These are phyloP conservation scores for Aquilaria agallochum DNA, from an alignment of 441 rosid genomes.

Conservation along the genomic window DNA sequence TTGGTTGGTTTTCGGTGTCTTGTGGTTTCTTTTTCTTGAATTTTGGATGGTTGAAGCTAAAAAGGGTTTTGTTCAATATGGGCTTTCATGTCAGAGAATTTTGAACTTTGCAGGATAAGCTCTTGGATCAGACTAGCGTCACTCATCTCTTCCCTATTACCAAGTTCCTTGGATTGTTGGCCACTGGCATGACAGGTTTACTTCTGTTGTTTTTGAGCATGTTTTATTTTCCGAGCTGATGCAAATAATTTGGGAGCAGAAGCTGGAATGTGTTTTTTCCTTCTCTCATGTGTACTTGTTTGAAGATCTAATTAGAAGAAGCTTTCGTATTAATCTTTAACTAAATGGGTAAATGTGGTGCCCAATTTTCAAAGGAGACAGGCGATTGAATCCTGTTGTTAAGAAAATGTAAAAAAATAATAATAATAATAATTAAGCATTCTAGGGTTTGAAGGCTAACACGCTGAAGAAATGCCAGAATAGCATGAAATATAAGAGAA, in stretches of 20 bases:
- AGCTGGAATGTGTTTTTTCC: neutral
- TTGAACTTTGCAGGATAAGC: conserved; percentile 71
- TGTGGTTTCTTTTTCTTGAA: neutral
- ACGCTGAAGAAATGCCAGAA: too few species aligned
- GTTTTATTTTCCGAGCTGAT: neutral
- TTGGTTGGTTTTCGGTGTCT: neutral
- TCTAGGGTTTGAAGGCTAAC: too few species aligned
- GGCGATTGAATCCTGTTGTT: too few species aligned
- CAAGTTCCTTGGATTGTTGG: conserved; percentile 81
- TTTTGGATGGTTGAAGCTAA: neutral
- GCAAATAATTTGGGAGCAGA: neutral
- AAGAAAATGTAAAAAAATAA: neutral
- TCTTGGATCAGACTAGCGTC: conserved; percentile 90
- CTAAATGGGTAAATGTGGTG: too few species aligned
- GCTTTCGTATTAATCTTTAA: too few species aligned
- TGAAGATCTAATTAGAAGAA: neutral
- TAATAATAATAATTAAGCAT: neutral
- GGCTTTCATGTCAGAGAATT: neutral
- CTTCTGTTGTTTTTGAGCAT: neutral
- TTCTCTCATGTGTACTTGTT: neutral
- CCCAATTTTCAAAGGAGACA: too few species aligned
- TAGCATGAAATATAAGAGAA: too few species aligned
- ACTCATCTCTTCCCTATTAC: conserved; percentile 88
- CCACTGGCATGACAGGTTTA: conserved; percentile 94
- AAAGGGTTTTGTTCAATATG: conserved; percentile 7